Evolutionary conservation across 2,329 filamentous ascomycete species (phyloP).

Genomic region (Nemania sp.): DNA sequence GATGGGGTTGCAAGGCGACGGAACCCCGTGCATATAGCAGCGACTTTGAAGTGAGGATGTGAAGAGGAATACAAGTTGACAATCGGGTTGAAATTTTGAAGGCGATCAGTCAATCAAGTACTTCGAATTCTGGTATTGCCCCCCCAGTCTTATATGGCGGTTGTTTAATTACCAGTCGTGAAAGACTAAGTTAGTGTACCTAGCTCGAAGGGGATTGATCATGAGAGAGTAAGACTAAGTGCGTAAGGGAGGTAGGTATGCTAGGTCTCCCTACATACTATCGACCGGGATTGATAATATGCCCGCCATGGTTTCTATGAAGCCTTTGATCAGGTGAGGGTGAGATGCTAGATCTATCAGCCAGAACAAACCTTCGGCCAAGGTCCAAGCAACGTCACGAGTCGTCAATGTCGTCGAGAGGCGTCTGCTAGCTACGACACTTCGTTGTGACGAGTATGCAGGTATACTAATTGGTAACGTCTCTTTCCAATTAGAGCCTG

Average conservation of each 20-base stretch:
- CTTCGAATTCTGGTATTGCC: not conserved
- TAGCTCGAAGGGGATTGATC: not conserved
- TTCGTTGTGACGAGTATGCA: constrained; percentile 1
- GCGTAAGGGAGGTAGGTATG: too few relatives aligned
- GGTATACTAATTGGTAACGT: not conserved
- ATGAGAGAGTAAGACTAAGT: constrained; percentile 14
- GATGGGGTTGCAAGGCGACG: constrained; percentile 4
- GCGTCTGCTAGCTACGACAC: not conserved
- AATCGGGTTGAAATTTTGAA: not conserved
- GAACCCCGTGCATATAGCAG: constrained; percentile 7
- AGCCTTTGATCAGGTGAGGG: not conserved
- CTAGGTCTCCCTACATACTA: constrained; percentile 5
- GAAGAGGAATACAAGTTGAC: not conserved
- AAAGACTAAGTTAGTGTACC: constrained; percentile 2
- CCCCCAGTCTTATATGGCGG: not conserved
- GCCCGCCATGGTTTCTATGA: not conserved
- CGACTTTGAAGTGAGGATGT: not conserved
- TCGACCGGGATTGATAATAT: constrained; percentile 13
- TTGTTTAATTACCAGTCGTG: not conserved
- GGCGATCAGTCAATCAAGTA: not conserved
- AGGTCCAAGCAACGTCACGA: constrained; percentile 4
- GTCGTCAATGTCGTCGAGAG: not conserved
- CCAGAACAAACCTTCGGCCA: not conserved
- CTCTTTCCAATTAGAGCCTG: constrained; percentile 5
- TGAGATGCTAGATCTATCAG: not conserved